Conservation (phyloP, 2,329 filamentous ascomycete species). For the Pseudocercospora fijiensis region DNA sequence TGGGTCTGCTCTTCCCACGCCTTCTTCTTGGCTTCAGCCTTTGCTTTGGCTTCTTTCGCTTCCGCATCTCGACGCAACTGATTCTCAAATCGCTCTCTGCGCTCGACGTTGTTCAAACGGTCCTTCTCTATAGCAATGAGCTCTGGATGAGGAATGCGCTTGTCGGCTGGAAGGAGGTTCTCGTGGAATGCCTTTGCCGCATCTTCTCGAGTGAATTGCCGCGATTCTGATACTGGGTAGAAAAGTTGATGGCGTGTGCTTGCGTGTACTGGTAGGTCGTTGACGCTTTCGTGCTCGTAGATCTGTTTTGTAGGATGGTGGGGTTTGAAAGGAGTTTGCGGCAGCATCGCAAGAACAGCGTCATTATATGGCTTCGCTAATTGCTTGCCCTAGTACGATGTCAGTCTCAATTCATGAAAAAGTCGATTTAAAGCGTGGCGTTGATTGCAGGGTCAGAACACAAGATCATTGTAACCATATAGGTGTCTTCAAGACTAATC, state of each 20-base stretch:
- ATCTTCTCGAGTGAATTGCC: constrained; percentile 64
- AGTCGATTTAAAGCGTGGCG: not conserved
- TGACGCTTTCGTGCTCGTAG: constrained; percentile 60
- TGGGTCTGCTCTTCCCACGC: constrained; percentile 47
- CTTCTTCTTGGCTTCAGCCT: constrained; percentile 43
- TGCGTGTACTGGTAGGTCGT: constrained; percentile 62
- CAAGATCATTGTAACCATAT: constrained; percentile 75
- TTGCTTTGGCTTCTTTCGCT: constrained; percentile 41
- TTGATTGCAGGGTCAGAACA: not conserved
- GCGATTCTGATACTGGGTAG: constrained; percentile 63
- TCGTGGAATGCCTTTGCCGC: constrained; percentile 62
- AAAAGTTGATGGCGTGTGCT: constrained; percentile 58
- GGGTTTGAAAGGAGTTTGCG: constrained; percentile 56
- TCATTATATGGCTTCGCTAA: constrained; percentile 74
- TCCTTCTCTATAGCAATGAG: constrained; percentile 53
- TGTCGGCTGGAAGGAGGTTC: constrained; percentile 60
- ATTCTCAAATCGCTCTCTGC: constrained; percentile 47
- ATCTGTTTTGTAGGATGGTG: constrained; percentile 35
- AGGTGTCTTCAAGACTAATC: constrained; percentile 99
- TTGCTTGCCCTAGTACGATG: constrained; percentile 63
- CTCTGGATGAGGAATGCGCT: constrained; percentile 64
- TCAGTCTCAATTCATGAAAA: constrained; percentile 6
- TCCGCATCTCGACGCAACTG: constrained; percentile 40
- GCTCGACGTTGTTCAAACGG: constrained; percentile 39
- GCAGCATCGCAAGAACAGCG: constrained; percentile 78